Conservation (phyloP, 805 yeast genomes). For the Yamadazyma ubonensis region DNA sequence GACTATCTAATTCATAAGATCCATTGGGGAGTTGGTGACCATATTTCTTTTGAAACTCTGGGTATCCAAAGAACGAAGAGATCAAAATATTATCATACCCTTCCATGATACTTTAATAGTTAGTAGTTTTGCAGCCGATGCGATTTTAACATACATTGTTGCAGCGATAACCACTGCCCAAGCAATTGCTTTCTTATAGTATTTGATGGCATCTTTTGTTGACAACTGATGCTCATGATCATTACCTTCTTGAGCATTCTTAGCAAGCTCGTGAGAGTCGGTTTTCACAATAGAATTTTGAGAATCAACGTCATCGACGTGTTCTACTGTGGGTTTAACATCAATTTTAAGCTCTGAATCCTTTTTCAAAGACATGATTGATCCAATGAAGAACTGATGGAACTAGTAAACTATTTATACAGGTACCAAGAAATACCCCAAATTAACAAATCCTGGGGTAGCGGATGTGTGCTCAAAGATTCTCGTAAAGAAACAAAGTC, state of each 20-base stretch:
- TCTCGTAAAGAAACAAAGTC: not conserved
- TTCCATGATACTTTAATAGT: constrained; percentile 25
- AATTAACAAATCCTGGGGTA: not conserved
- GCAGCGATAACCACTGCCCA: constrained; percentile 48
- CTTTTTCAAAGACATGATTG: not conserved
- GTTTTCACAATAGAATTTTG: not conserved
- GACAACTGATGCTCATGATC: constrained; percentile 18
- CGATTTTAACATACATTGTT: constrained; percentile 22
- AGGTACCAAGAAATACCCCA: not conserved
- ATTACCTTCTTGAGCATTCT: constrained; percentile 20
- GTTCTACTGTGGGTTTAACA: not conserved
- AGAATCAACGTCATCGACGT: not conserved
- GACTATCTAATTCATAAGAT: constrained; percentile 22
- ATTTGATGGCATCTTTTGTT: constrained; percentile 24
- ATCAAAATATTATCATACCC: constrained; percentile 40
- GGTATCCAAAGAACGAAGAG: constrained; percentile 36
- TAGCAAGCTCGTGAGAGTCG: constrained; percentile 1
- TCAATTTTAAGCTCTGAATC: not conserved
- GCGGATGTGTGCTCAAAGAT: not conserved
- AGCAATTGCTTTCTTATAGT: constrained; percentile 35
- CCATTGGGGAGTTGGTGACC: constrained; percentile 28
- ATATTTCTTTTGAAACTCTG: constrained; percentile 33
- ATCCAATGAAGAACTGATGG: not conserved
- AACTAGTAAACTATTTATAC: not conserved
- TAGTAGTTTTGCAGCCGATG: constrained; percentile 1